Base-by-base conservation (phyloP, 2,329 filamentous ascomycete species). In the Botrytis cinerea region DNA sequence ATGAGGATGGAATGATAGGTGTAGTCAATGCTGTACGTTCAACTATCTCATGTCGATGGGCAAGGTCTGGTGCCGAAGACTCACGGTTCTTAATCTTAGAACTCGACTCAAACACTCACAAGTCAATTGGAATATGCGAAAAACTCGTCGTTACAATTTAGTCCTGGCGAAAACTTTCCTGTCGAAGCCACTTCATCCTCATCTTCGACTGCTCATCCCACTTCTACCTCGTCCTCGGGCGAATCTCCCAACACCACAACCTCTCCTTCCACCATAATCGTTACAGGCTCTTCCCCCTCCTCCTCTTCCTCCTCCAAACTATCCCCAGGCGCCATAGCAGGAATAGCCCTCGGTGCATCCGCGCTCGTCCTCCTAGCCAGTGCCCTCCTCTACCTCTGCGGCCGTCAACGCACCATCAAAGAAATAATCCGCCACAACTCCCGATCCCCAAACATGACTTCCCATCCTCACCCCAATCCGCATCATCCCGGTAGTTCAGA, bases 1-100 rank as follows among this genome's bases (percentile, higher is more conserved):
- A 85, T 9, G 40, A 75, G 3, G 86, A 91, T 69, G 85, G 87
- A 45, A 95, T 95, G 92, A 87, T 95, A n/a, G 92, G 92, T 4
- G 91, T 88, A 1, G 90, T 95, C 77, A 95, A 95, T 79, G 87
- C 90, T 14, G 88, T 90, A 83, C 74, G 84, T 72, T 32, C n/a
- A 45, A 57, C 35, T 16, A 18, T 54, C 20, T 22, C 6, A 18
- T 35, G 12, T 20, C 54, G 22, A 12, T 70, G 73, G 73, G 32
- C 35, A 35, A 54, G 35, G 14, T 62, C 45, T 68, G 2, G 2
- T 61, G 8, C 2, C 25, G 22, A 8, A 20, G 67, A 16, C 61
- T 64, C 45, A 46, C 22, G 20, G 40, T 63, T 59, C 14, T 35
- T 14, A n/a, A 28, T 28, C 7, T 60, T 46, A 78, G 76, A 78